These are phyloP conservation scores for Debaryomyces maramus DNA, from an alignment of 805 yeast genomes.

Conservation along the genomic window DNA sequence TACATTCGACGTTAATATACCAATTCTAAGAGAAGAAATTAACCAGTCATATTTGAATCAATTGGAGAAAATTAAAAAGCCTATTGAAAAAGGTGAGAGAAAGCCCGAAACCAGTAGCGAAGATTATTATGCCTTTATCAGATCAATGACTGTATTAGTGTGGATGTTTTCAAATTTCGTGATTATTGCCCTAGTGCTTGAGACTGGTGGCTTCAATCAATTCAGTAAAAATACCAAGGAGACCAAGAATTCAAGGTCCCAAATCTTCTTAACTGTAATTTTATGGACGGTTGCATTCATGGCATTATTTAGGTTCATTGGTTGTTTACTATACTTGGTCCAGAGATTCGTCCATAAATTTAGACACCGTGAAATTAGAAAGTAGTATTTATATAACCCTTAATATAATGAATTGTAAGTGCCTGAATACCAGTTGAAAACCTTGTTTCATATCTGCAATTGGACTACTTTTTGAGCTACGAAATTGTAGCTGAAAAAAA, in stretches of 20 bases:
- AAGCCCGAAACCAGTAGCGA: slow-evolving; percentile 33
- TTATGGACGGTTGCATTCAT: slow-evolving; percentile 64
- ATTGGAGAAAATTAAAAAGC: slow-evolving; percentile 51
- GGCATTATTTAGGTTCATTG: slow-evolving; percentile 57
- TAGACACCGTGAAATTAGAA: slow-evolving; percentile 13
- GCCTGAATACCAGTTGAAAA: no score
- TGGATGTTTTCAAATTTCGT: slow-evolving; percentile 48
- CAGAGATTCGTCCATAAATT: slow-evolving; percentile 32
- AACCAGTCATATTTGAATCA: slow-evolving; percentile 54
- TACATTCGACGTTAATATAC: slow-evolving; percentile 54
- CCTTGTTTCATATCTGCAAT: no score
- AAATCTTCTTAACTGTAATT: slow-evolving; percentile 50
- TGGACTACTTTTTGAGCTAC: no score
- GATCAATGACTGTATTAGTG: slow-evolving; percentile 47
- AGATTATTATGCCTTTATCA: slow-evolving; percentile 46
- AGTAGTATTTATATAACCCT: no score
- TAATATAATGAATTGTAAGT: no score
- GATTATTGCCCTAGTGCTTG: slow-evolving; percentile 41
- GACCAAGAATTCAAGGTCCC: slow-evolving; percentile 32
- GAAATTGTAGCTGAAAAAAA: background rate
- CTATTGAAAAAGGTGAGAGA: slow-evolving; percentile 33
- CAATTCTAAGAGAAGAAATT: slow-evolving; percentile 49
- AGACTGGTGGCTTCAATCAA: slow-evolving; percentile 46
- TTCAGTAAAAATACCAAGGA: slow-evolving; percentile 25
- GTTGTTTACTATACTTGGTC: slow-evolving; percentile 50